phyloP scores from a whole-genome alignment of 2,329 filamentous ascomycete species.

The Colletotrichum cuscutae region DNA sequence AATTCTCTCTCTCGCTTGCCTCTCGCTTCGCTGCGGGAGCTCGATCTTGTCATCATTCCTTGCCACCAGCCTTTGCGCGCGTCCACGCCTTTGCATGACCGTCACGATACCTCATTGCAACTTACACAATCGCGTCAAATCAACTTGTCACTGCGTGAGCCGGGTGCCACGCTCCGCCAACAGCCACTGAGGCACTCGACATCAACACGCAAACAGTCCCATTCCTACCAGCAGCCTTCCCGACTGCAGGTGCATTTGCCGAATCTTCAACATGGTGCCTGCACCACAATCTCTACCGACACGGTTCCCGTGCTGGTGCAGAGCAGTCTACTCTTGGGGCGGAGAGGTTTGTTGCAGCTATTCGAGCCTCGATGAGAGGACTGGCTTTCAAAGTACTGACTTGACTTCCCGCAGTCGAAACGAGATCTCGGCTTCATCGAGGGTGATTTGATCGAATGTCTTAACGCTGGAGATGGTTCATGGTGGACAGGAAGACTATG shows the following conservation, averaged over 20 bases:
- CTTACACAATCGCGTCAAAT: constrained; percentile 21
- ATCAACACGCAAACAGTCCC: background rate
- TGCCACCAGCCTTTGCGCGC: constrained; percentile 1
- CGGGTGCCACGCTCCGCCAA: constrained; percentile 16
- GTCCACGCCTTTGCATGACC: constrained; percentile 8
- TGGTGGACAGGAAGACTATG: constrained; percentile 98
- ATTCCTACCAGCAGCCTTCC: background rate
- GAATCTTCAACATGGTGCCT: constrained; percentile 57
- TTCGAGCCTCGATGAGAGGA: background rate
- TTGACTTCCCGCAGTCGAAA: constrained; percentile 70
- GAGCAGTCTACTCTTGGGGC: constrained; percentile 92
- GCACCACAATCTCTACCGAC: constrained; percentile 73
- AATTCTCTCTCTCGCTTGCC: background rate
- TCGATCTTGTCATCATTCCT: constrained; percentile 9
- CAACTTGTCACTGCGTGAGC: constrained; percentile 22
- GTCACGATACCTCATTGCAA: constrained; percentile 7
- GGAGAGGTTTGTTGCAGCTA: constrained; percentile 72
- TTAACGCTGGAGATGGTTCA: constrained; percentile 96
- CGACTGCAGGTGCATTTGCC: background rate
- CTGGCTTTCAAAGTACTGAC: constrained; percentile 36
- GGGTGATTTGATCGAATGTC: constrained; percentile 96
- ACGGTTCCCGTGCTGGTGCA: constrained; percentile 90
- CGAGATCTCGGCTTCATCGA: constrained; percentile 96
- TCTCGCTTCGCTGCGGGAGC: constrained; percentile 20
- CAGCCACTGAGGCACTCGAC: constrained; percentile 19